phyloP scores from a whole-genome alignment of 2,329 filamentous ascomycete genomes.

The Fusarium longipes region DNA sequence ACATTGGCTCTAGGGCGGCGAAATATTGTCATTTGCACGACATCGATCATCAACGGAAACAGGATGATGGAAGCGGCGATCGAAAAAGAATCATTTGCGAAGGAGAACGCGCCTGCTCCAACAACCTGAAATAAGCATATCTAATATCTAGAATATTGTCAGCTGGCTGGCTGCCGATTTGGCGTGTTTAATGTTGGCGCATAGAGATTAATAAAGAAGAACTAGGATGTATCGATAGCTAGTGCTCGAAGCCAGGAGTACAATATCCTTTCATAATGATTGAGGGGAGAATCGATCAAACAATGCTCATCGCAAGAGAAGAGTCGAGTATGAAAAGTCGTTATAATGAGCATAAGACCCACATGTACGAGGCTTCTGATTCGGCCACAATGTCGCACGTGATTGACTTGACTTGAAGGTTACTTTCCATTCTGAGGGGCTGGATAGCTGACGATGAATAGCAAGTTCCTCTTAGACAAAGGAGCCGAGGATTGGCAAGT shows the following conservation, averaged over 20 bases:
- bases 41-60: slow-evolving; percentile 89
- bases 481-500: slow-evolving; percentile 35
- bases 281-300: not conserved
- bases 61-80: slow-evolving; percentile 88
- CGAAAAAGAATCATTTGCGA: slow-evolving; percentile 74
- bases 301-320: slow-evolving; percentile 21
- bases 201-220: not conserved
- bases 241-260: not conserved
- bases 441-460: slow-evolving; percentile 43
- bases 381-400: slow-evolving; percentile 41
- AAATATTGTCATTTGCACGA: slow-evolving; percentile 92
- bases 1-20: slow-evolving; percentile 67
- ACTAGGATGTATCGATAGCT: not conserved
- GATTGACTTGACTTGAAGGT: slow-evolving; percentile 36
- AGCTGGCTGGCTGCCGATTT: slow-evolving; percentile 17
- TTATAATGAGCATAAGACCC: slow-evolving; percentile 38
- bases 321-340: slow-evolving; percentile 25
- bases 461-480: slow-evolving; percentile 42
- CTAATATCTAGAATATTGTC: slow-evolving; percentile 35
- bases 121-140: slow-evolving; percentile 33
- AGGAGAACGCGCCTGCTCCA: slow-evolving; percentile 47
- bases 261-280: not conserved
- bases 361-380: slow-evolving; percentile 38
- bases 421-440: slow-evolving; percentile 46
- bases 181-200: slow-evolving; percentile 14